Base-by-base conservation (phyloP, 371 early-diverging fungal species). In the Rhizomucor miehei region DNA sequence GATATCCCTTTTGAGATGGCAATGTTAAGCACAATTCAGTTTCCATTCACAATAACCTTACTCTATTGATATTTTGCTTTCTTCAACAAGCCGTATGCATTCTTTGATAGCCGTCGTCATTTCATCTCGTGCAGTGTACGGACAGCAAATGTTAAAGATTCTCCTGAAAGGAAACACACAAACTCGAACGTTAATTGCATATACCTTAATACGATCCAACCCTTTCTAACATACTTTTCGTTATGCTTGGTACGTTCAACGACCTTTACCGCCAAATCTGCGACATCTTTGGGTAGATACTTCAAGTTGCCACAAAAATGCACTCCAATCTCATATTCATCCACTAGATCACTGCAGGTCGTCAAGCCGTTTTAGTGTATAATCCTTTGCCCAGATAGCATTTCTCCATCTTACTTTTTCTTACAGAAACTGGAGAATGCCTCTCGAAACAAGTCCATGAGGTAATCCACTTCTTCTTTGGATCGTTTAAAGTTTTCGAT, bases 71-170 rank as follows among this genome's bases (percentile, higher is more conserved):
- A 92, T 56, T 34, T 69, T 56, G 0, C 78, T 85, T 36, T 78
- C 62, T 49, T 84, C 73, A 3, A 89, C 81, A 11, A 75, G 70
- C 36, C 79, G 65, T 13, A 79, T 70, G 5, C 81, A 62, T 1
- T 68, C 56, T 21, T 75, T 66, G 17, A 90, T 75, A 1, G 88
- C 80, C 19, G 77, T 81, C 1, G 86, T 62, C 52, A 97, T 89
- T 70, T 99, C 99, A 60, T 98, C 91, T 13, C 93, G 84, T n/a
- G 98, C 88, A 2, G 95, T 92, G 64, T 99, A 99, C 3, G 99
- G 91, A 58, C 93, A 91, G 60, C 98, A 98, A 23, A 99, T 82
- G 63, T 98, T 99, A 21, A 99, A 80, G 21, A 87, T 81, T 16
- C 79, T 52, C 84, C 90, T 60, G 82, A 66, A 20, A 25, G n/a